These are phyloP conservation scores for Lojkania enalia DNA, from an alignment of 2,329 filamentous ascomycete species.

Conservation along the genomic window DNA sequence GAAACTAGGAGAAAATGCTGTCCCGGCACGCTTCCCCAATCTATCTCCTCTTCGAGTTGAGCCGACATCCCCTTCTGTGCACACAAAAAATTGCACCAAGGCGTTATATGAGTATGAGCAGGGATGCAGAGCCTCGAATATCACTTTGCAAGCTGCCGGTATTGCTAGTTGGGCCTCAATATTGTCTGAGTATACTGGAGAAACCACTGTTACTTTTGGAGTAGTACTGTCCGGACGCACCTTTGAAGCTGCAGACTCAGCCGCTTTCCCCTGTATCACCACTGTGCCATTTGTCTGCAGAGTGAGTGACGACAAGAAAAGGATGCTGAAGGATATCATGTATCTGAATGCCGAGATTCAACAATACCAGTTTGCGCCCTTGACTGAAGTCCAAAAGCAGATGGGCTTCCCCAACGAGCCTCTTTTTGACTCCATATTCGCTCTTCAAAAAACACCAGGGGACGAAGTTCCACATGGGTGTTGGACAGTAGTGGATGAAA, in stretches of 20 bases:
- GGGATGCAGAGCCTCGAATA: slow-evolving; percentile 59
- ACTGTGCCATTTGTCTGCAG: slow-evolving; percentile 74
- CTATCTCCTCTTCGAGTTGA: slow-evolving; percentile 64
- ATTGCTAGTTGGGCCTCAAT: slow-evolving; percentile 79
- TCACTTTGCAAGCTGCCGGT: slow-evolving; percentile 75
- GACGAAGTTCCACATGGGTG: slow-evolving; percentile 33
- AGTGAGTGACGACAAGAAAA: slow-evolving; percentile 57
- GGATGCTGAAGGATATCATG: slow-evolving; percentile 67
- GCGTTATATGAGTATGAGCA: slow-evolving; percentile 56
- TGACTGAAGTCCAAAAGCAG: slow-evolving; percentile 73
- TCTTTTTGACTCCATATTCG: slow-evolving; percentile 83
- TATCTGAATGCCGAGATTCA: slow-evolving; percentile 65
- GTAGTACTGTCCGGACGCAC: slow-evolving; percentile 76
- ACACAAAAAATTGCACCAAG: slow-evolving; percentile 44
- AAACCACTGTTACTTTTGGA: slow-evolving; percentile 74
- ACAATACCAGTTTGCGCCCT: slow-evolving; percentile 70
- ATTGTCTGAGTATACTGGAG: slow-evolving; percentile 75
- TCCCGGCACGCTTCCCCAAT: slow-evolving; percentile 73
- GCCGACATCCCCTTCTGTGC: slow-evolving; percentile 40
- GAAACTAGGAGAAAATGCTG: slow-evolving; percentile 54
- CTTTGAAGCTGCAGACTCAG: slow-evolving; percentile 60
- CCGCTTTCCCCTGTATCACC: slow-evolving; percentile 77
- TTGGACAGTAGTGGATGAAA: slow-evolving; percentile 68
- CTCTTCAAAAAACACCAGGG: slow-evolving; percentile 68
- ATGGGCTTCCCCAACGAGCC: slow-evolving; percentile 65